These are phyloP conservation scores for Lithospermum erythrorhizon DNA, from an alignment of 257 asterid species.

Conservation along the genomic window DNA sequence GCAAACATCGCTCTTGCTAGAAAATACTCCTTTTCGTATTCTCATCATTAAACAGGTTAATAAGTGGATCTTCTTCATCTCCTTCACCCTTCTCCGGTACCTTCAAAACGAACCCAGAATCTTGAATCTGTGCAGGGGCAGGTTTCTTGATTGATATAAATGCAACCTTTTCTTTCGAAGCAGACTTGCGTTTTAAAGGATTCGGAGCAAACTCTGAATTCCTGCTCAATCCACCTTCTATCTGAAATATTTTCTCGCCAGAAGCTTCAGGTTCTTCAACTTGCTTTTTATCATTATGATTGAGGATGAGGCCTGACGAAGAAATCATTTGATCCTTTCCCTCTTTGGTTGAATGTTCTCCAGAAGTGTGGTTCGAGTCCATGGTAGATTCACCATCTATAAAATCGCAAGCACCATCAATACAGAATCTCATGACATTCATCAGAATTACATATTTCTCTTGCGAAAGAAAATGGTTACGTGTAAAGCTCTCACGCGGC, in stretches of 20 bases:
- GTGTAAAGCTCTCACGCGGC: too few relatives aligned
- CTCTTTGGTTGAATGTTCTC: conserved; percentile 7
- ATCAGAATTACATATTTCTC: too few relatives aligned
- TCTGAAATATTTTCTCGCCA: conserved; percentile 4
- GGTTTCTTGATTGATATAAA: conserved; percentile 52
- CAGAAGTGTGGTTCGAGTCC: conserved; percentile 14
- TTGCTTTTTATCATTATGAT: conserved; percentile 18
- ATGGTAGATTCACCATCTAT: conserved; percentile 32
- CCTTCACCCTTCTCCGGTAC: conserved; percentile 21
- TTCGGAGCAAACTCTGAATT: conserved; percentile 14
- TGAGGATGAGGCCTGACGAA: conserved; percentile 5
- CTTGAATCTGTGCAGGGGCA: conserved; percentile 20
- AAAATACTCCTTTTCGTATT: conserved; percentile 25
- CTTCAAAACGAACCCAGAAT: conserved; percentile 13
- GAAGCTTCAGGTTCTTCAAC: conserved; percentile 15
- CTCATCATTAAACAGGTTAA: conserved; percentile 41
- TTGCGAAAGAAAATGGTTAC: too few relatives aligned
- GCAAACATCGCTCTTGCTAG: background rate
- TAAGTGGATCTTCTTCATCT: conserved; percentile 41
- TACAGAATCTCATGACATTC: background rate
- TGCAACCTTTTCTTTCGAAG: conserved; percentile 43
- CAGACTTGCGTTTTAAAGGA: conserved; percentile 19
- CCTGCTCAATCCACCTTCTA: conserved; percentile 9
- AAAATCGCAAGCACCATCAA: background rate
- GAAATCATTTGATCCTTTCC: conserved; percentile 9